A percentile compares a stretch with the other conserved stretches of the same genome.
Conservation (phyloP, 257 asterid genomes). For the Perilla frutescens region DNA sequence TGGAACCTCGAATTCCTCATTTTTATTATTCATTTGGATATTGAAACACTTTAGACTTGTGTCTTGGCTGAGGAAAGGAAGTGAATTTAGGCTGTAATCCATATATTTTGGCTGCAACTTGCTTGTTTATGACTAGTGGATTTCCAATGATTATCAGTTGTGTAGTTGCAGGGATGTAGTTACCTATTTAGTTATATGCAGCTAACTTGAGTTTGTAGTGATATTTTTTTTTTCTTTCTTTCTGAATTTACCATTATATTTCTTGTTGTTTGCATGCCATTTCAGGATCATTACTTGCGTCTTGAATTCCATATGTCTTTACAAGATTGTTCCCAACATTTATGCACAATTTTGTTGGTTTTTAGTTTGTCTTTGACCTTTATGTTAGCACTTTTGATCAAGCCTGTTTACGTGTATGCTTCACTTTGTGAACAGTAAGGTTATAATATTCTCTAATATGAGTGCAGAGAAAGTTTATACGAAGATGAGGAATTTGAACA, state of each 20-base stretch:
- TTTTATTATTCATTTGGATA: slow-evolving; percentile 11
- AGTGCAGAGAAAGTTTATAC: slow-evolving; percentile 71
- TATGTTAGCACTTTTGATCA: background rate
- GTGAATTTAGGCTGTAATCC: slow-evolving; percentile 13
- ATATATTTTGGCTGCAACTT: too few species aligned
- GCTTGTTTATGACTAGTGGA: slow-evolving; percentile 6
- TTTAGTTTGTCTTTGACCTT: slow-evolving; percentile 9
- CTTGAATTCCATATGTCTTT: background rate
- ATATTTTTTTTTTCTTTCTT: background rate
- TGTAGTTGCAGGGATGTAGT: background rate
- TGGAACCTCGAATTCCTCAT: background rate
- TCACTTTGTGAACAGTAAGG: background rate
- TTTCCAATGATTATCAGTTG: slow-evolving; percentile 5
- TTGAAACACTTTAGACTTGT: background rate
- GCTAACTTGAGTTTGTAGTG: slow-evolving; percentile 10
- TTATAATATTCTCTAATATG: slow-evolving; percentile 11
- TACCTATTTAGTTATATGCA: background rate
- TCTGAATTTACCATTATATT: background rate
- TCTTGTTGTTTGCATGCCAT: background rate
- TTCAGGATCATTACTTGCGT: background rate
- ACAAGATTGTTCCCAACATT: background rate
- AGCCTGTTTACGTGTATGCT: slow-evolving; percentile 11
- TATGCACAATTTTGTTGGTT: background rate
- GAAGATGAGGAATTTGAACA: slow-evolving; percentile 86
- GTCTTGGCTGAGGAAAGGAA: slow-evolving; percentile 13